Evolutionary conservation across 179 eudicot genomes (phyloP).

Genomic region (Spinacia oleracea): DNA sequence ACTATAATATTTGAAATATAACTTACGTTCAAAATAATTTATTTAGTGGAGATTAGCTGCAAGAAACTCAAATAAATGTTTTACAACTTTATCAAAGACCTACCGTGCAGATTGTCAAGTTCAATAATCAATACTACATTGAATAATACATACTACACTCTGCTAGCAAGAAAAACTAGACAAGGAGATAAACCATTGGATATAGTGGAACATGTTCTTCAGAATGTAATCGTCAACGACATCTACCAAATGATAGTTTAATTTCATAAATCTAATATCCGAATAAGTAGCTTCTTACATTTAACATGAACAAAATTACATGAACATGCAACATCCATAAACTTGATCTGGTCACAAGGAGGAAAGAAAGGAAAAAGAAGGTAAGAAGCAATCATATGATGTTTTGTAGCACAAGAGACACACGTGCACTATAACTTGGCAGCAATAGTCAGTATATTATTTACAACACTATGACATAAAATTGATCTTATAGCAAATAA

Average conservation of each 20-base stretch:
- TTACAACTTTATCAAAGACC: neutral
- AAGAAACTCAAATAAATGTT: neutral
- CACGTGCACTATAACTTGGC: neutral
- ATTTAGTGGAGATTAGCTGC: neutral
- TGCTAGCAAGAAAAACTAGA: neutral
- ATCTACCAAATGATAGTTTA: neutral
- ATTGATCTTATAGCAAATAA: neutral
- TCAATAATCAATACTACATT: neutral
- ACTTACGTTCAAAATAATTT: no score
- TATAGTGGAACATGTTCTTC: neutral
- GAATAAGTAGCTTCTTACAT: neutral
- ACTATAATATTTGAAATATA: conserved; percentile 41
- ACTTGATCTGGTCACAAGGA: neutral
- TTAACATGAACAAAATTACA: neutral
- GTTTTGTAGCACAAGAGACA: neutral
- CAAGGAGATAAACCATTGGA: neutral
- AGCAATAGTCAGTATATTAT: neutral
- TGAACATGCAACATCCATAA: neutral
- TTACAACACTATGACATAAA: neutral
- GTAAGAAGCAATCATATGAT: neutral
- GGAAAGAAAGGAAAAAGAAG: neutral
- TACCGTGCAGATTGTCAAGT: neutral
- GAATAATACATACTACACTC: neutral
- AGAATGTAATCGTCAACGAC: neutral
- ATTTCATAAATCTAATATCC: neutral